Evolutionary conservation across 2,329 filamentous ascomycete species (phyloP), one percentile per base, ranked within the genome.

Genomic region (Cladosporium sp.): DNA sequence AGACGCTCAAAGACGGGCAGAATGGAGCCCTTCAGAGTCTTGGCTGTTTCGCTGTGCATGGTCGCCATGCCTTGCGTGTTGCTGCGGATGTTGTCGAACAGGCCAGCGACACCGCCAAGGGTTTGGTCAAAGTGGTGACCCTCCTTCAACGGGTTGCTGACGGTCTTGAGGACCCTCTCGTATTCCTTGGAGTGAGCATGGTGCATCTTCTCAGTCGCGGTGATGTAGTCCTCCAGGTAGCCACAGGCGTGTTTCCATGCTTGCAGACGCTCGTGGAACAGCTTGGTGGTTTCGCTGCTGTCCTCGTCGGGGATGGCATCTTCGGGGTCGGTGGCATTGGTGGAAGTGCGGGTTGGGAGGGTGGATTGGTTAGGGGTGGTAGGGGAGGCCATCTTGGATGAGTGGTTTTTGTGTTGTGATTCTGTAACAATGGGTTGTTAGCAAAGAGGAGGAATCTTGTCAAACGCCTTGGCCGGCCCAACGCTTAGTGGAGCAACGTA

Each of bases 231-330:
- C 70, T 97, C 90, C 41, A 98, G 78, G 65, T 95, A 92, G 50
- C 78, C 88, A 55, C 90, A 88, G 54, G 91, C 88, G 68, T 97
- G 92, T 69, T 96, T 97, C 90, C 90, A 98, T 40, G 93, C 93
- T 62, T 88, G 86, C 54, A 98, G 78, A 57, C 93, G 83, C 74
- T 97, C 89, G 49, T 85, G 78, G 56, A 98, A 84, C 43, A 97
- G 78, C 65, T 69, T 75, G 38, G 73, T 75, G 35, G 69, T 67
- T 63, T 75, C 72, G 55, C 69, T 72, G 49, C 70, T 73, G 53
- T 77, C 74, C 61, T 77, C 74, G 25, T 69, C 72, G 4, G 72
- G 71, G 30, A 75, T 63, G 6, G 72, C 72, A 52, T 75, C 73
- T 38, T 74, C 70, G 15, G 67, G 63, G 39, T 73, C 69, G 51